Percentiles rank a stretch among this genome's conserved stretches.
Evolutionary conservation across 805 yeast species (phyloP).

Genomic region (Diddensiella caesifluorescens): DNA sequence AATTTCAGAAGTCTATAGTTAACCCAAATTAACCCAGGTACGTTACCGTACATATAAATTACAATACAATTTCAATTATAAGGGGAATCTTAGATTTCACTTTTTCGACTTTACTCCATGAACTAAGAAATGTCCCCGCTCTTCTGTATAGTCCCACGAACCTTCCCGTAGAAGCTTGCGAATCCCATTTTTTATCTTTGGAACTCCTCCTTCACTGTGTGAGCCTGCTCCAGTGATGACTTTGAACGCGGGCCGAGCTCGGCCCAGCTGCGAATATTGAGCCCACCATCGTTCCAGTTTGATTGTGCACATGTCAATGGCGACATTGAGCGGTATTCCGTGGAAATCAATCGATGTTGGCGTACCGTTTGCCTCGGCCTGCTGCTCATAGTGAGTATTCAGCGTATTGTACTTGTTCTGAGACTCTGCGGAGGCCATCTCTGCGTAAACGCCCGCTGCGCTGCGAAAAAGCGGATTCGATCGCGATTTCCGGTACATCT

Average conservation of each 20-base stretch:
- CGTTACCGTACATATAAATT: too few species aligned
- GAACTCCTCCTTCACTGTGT: slow-evolving; percentile 21
- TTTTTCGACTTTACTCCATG: not conserved
- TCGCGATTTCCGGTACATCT: slow-evolving; percentile 16
- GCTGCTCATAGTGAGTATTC: slow-evolving; percentile 5
- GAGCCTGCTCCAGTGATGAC: slow-evolving; percentile 24
- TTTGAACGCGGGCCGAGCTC: slow-evolving; percentile 10
- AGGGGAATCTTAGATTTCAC: too few species aligned
- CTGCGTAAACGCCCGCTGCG: slow-evolving; percentile 22
- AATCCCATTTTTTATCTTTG: slow-evolving; percentile 22
- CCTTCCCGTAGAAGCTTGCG: slow-evolving; percentile 15
- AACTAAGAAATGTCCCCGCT: slow-evolving; percentile 8
- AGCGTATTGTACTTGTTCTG: slow-evolving; percentile 4
- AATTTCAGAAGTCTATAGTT: too few species aligned
- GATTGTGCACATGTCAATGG: slow-evolving; percentile 11
- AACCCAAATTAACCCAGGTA: too few species aligned
- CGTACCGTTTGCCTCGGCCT: slow-evolving; percentile 12
- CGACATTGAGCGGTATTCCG: slow-evolving; percentile 18
- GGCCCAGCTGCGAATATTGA: slow-evolving; percentile 1
- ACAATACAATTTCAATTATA: too few species aligned
- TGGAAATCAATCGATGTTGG: slow-evolving; percentile 18
- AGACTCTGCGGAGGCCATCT: slow-evolving; percentile 17
- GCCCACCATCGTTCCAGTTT: slow-evolving; percentile 17
- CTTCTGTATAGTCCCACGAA: slow-evolving; percentile 17
- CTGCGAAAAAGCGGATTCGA: slow-evolving; percentile 21